Percentiles rank a stretch among this genome's conserved stretches.
Evolutionary conservation across 2,329 filamentous ascomycete species (phyloP).

Genomic region (Cercospora berteroae): DNA sequence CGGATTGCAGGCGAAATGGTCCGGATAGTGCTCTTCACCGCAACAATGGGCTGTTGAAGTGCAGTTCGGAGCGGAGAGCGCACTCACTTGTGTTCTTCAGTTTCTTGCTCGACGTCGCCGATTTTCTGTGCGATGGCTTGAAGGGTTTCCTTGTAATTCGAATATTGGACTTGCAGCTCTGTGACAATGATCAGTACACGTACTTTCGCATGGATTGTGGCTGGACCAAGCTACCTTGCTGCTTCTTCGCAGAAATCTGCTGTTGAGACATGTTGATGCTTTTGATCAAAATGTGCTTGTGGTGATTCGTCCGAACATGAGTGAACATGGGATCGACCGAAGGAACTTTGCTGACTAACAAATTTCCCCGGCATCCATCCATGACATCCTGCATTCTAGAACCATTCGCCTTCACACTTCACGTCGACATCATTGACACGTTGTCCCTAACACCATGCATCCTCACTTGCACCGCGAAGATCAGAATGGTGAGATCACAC

Average conservation of each 20-base stretch:
- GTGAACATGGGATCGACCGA: not conserved
- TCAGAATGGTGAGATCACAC: constrained; percentile 64
- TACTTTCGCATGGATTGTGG: too few species aligned
- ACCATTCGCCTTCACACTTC: not conserved
- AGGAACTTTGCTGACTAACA: constrained; percentile 1
- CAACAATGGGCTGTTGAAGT: constrained; percentile 15
- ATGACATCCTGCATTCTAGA: constrained; percentile 2
- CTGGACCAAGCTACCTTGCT: constrained; percentile 58
- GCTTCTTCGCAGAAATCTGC: constrained; percentile 63
- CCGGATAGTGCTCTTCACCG: constrained; percentile 18
- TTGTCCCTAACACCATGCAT: constrained; percentile 73
- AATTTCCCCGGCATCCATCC: not conserved
- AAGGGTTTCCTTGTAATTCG: constrained; percentile 71
- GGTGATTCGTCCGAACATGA: not conserved
- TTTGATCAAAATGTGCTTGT: not conserved
- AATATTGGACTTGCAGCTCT: constrained; percentile 81
- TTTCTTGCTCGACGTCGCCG: constrained; percentile 94
- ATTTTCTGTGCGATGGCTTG: constrained; percentile 96
- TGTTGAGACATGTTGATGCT: constrained; percentile 47
- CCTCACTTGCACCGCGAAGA: constrained; percentile 93
- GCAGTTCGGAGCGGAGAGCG: not conserved
- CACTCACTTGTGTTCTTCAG: constrained; percentile 91
- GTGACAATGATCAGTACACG: not conserved
- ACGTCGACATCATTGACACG: not conserved
- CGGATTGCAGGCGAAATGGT: constrained; percentile 30